Evolutionary conservation across 2,329 filamentous ascomycete species (phyloP).

Genomic region (Septoria linicola): DNA sequence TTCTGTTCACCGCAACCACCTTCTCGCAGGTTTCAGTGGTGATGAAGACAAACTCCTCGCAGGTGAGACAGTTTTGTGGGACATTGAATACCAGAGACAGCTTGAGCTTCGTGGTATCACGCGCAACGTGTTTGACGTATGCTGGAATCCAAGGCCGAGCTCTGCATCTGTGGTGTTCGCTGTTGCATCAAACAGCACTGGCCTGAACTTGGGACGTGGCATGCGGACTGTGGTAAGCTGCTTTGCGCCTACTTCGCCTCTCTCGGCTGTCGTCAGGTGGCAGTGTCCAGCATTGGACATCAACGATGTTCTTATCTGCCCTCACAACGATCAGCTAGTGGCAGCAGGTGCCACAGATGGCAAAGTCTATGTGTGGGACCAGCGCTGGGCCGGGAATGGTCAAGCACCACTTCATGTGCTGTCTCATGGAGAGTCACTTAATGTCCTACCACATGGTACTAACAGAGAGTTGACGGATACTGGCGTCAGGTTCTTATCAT

Average conservation of each 20-base stretch:
- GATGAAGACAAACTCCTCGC: slow-evolving; percentile 42
- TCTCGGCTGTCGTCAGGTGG: slow-evolving; percentile 44
- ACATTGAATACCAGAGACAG: slow-evolving; percentile 44
- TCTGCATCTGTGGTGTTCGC: slow-evolving; percentile 48
- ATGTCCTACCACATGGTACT: slow-evolving; percentile 46
- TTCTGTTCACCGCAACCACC: slow-evolving; percentile 40
- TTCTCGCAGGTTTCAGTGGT: slow-evolving; percentile 56
- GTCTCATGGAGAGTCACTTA: slow-evolving; percentile 52
- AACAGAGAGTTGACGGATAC: slow-evolving; percentile 55
- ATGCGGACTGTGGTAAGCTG: slow-evolving; percentile 54
- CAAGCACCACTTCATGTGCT: slow-evolving; percentile 51
- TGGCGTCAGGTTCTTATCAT: slow-evolving; percentile 58
- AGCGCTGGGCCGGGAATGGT: slow-evolving; percentile 42
- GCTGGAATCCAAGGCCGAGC: slow-evolving; percentile 54
- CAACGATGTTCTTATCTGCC: slow-evolving; percentile 55
- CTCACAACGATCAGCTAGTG: slow-evolving; percentile 51
- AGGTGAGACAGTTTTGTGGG: slow-evolving; percentile 58
- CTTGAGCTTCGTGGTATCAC: slow-evolving; percentile 49
- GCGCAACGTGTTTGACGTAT: slow-evolving; percentile 58
- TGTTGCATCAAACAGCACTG: slow-evolving; percentile 50
- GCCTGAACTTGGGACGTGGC: slow-evolving; percentile 39
- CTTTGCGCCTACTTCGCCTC: slow-evolving; percentile 47
- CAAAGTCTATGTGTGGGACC: slow-evolving; percentile 61
- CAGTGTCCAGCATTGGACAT: slow-evolving; percentile 61
- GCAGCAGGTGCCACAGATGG: slow-evolving; percentile 62